A percentile compares a stretch with the other conserved stretches of the same genome.
phyloP scores from a whole-genome alignment of 2,329 filamentous ascomycete species.

The Botrytis fabae region DNA sequence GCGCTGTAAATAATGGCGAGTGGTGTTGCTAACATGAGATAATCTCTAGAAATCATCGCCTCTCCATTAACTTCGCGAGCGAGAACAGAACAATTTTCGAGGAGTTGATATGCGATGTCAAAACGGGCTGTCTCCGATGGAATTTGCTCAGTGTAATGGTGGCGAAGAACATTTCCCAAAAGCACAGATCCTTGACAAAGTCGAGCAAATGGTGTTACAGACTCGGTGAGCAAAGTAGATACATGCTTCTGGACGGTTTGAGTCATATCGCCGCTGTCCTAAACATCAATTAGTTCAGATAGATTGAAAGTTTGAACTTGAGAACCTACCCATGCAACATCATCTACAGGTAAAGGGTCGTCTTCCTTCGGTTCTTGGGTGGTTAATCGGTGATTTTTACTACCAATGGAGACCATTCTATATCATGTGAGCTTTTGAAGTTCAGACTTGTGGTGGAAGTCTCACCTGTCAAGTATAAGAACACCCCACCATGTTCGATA shows the following conservation, averaged over 20 bases:
- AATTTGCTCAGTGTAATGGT: conserved; percentile 36
- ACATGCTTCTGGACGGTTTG: conserved; percentile 38
- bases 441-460: neutral
- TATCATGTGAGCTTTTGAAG: conserved; percentile 23
- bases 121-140: conserved; percentile 32
- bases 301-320: neutral
- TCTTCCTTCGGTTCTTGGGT: conserved; percentile 37
- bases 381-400: conserved; percentile 36
- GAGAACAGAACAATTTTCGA: conserved; percentile 34
- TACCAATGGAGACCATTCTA: conserved; percentile 39
- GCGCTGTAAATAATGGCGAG: conserved; percentile 38
- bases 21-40: conserved; percentile 33
- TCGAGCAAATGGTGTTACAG: conserved; percentile 52
- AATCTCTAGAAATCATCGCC: conserved; percentile 31
- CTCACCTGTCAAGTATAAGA: conserved; percentile 48
- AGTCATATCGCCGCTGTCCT: conserved; percentile 44
- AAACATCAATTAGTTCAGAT: conserved; percentile 18
- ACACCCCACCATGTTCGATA: conserved; percentile 52
- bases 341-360: conserved; percentile 37
- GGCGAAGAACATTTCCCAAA: conserved; percentile 41
- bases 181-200: conserved; percentile 47
- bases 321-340: conserved; percentile 45
- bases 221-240: conserved; percentile 45
- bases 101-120: conserved; percentile 34
- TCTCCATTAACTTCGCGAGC: conserved; percentile 36